These are phyloP conservation scores for Chrysoporthe austroafricana DNA, from an alignment of 2,329 filamentous ascomycete species.

Conservation along the genomic window DNA sequence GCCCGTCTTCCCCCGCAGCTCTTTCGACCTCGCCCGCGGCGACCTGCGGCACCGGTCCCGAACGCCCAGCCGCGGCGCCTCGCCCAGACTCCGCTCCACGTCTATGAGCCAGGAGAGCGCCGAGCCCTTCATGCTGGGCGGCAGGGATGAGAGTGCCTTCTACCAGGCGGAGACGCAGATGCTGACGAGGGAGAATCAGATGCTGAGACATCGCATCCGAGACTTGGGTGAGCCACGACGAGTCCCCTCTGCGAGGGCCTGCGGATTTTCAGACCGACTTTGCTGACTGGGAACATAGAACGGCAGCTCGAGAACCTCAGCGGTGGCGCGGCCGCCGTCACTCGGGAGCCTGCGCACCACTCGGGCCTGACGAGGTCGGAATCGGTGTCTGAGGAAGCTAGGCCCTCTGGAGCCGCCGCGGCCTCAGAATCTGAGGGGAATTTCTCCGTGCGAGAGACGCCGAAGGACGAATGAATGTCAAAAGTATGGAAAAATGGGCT, in stretches of 20 bases:
- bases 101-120: slow-evolving; percentile 63
- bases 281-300: slow-evolving; percentile 43
- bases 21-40: slow-evolving; percentile 61
- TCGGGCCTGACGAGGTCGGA: slow-evolving; percentile 54
- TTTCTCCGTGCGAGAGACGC: slow-evolving; percentile 18
- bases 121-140: slow-evolving; percentile 63
- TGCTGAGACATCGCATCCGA: slow-evolving; percentile 74
- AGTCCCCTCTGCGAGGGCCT: too few relatives aligned
- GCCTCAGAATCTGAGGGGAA: neutral
- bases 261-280: neutral
- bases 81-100: slow-evolving; percentile 59
- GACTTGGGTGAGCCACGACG: slow-evolving; percentile 62
- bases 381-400: slow-evolving; percentile 46
- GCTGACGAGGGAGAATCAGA: slow-evolving; percentile 78
- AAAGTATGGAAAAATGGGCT: neutral
- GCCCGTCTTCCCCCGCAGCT: slow-evolving; percentile 56
- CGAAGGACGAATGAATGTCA: slow-evolving; percentile 21
- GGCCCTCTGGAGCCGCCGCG: slow-evolving; percentile 12
- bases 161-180: slow-evolving; percentile 84
- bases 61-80: slow-evolving; percentile 61
- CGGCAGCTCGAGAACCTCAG: slow-evolving; percentile 54
- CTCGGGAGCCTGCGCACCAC: slow-evolving; percentile 52
- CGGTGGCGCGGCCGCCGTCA: slow-evolving; percentile 36
- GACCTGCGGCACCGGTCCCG: slow-evolving; percentile 61
- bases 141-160: slow-evolving; percentile 75